phyloP scores from a whole-genome alignment of 176 grass and related monocot species.

The Triticum dicoccoides region DNA sequence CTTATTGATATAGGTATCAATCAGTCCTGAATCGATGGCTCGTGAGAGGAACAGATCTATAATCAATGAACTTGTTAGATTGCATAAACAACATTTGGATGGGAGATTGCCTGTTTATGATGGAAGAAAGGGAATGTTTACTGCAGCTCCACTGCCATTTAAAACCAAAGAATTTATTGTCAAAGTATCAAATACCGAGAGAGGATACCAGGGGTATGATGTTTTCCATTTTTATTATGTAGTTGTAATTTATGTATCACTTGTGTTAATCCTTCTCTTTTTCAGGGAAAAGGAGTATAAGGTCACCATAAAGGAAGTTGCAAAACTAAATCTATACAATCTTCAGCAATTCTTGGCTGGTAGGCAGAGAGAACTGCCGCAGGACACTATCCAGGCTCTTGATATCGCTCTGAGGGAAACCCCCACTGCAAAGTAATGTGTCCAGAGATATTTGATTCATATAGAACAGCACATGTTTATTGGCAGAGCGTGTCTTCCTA shows the following conservation, averaged over 20 bases:
- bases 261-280: background rate
- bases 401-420: constrained; percentile 66
- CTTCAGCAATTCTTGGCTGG: constrained; percentile 41
- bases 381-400: constrained; percentile 61
- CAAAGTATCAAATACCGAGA: constrained; percentile 27
- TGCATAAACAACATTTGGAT: constrained; percentile 29
- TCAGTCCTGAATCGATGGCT: constrained; percentile 33
- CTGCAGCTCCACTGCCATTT: constrained; percentile 56
- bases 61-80: constrained; percentile 19
- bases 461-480: background rate
- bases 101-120: constrained; percentile 49
- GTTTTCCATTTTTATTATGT: background rate
- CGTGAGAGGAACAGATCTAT: constrained; percentile 35
- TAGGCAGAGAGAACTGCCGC: constrained; percentile 48
- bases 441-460: background rate
- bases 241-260: background rate
- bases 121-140: constrained; percentile 55
- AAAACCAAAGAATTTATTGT: constrained; percentile 40
- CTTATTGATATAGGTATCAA: constrained; percentile 34
- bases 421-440: constrained; percentile 26
- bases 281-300: constrained; percentile 35
- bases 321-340: constrained; percentile 33
- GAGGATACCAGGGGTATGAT: constrained; percentile 25
- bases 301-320: constrained; percentile 52
- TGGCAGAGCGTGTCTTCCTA: background rate